Conservation (phyloP, 2,329 filamentous ascomycete genomes). For the Xylaria hypoxylon region DNA sequence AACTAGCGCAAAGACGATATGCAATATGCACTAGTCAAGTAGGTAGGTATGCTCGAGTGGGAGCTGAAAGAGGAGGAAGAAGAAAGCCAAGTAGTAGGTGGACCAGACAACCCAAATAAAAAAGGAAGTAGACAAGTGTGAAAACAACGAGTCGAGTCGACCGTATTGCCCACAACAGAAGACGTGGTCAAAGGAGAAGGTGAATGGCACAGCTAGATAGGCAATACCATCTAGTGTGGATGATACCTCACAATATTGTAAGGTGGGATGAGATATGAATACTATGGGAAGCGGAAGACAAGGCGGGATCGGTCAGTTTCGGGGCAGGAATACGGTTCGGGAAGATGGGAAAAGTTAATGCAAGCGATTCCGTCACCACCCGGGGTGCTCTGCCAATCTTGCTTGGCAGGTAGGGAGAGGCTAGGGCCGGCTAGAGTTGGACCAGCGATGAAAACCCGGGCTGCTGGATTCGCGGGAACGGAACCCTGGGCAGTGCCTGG, state of each 20-base stretch:
- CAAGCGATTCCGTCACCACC: conserved; percentile 49
- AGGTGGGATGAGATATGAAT: conserved; percentile 15
- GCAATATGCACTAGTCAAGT: conserved; percentile 13
- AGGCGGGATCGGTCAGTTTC: conserved; percentile 33
- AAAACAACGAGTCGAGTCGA: background rate
- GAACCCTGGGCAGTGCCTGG: conserved; percentile 11
- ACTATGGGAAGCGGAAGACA: conserved; percentile 23
- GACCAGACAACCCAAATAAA: conserved; percentile 7
- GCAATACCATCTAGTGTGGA: conserved; percentile 26
- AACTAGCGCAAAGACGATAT: conserved; percentile 3
- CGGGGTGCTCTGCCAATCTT: conserved; percentile 31
- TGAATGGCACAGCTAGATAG: conserved; percentile 25
- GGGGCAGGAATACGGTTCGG: conserved; percentile 31
- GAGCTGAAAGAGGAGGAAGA: conserved; percentile 10
- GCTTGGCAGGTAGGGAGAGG: conserved; percentile 22
- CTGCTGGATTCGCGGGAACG: conserved; percentile 32
- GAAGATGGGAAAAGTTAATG: conserved; percentile 41
- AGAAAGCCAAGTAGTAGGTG: conserved; percentile 12
- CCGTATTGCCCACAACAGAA: conserved; percentile 3
- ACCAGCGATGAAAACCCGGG: conserved; percentile 41
- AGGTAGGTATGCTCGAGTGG: conserved; percentile 22
- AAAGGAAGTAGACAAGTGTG: conserved; percentile 7
- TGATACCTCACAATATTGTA: conserved; percentile 13
- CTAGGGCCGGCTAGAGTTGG: conserved; percentile 21
- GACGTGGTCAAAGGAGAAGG: conserved; percentile 17